Base-by-base conservation (phyloP, 2,329 filamentous ascomycete species). In the Penicillium thymicola region DNA sequence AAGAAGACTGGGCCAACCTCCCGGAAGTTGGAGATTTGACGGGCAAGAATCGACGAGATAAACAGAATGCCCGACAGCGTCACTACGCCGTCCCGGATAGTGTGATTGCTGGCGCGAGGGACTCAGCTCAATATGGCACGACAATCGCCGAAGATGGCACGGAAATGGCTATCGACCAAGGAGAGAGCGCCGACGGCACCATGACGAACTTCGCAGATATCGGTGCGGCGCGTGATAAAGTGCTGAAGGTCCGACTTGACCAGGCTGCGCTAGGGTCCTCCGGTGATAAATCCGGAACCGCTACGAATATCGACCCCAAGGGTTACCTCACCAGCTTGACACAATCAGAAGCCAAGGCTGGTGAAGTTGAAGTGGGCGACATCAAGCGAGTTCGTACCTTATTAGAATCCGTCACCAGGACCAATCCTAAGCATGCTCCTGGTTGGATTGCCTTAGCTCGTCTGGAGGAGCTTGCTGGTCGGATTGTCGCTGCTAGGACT, bases 171-270 rank as follows among this genome's bases (percentile, higher is more conserved):
- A 76, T 74, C 28, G 65, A 68, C 21, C 72, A 69, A 36, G 68
- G 65, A 30, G 83, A 87, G 56, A 76, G 74, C 48, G 72, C 76
- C 3, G 92, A 96, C 68, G 92, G 93, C 2, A 96, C 92, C 1
- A 94, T 96, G 85, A 99, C 93, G 11, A 97, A 99, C 72, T 99
- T 99, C 72, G 93, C 93, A 43, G 90, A 96, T 73, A 97, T 99
- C 61, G 94, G 95, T 75, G 92, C 92, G 43, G 95, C 94, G 21
- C 87, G 94, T 77, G 91, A 97, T 78, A 97, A 96, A 75, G 94
- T 97, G 40, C 82, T 99, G 51, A 89, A 96, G 72, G 93, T 95
- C n/a, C 87, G 90, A 64, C 81, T 99, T 41, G 93, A 97, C 67
- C 90, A 96, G 70, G 92, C 92, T 8, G 92, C 90, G 5, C 84